Base-by-base conservation (phyloP, 2,329 filamentous ascomycete species). In the Chaetomium sp. region DNA sequence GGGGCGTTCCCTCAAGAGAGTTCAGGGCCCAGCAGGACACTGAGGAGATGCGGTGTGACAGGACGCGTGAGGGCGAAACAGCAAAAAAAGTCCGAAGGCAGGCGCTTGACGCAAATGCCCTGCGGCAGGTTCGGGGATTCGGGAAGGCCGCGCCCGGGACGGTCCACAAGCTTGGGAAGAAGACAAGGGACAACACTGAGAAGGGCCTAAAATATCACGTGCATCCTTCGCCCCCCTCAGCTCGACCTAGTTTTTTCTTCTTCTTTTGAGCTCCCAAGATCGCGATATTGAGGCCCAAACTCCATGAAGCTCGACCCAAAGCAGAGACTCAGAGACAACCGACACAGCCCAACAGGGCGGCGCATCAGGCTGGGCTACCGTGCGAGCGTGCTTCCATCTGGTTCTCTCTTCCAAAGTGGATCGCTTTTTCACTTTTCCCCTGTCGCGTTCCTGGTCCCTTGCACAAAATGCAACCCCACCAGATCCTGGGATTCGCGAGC, bases 1-100 rank as follows among this genome's bases (percentile, higher is more conserved):
- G 53, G 46, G 53, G 41, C 50, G 38, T 12, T n/a, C 11, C 33
- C 19, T 27, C 19, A 27, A 27, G 19, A 41, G 38, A 32, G 27
- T 32, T 33, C 11, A 42, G 37, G 34, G 47, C 3, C 40, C 32
- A 5, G 5, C 35, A 36, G 46, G 32, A 12, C 12, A 38, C 12
- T 14, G 35, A 36, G 48, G 53, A 58, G 35, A 52, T 58, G 56
- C 56, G 53, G 56, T 58, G 56, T 58, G 56, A 58, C 56, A 38
- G 41, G 35, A 40, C 33, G 11, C 34, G 38, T 27, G 45, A 35
- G 32, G 35, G 36, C 14, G 38, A 7, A 8, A 42, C 34, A 27
- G 4, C 8, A 36, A 41, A n/a, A 40, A 34, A 12, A 49, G 32
- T 41, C 11, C 38, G 49, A 35, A 36, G 19, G 19, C 19, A 2